Base-by-base conservation (phyloP, 176 grass and related monocot species). In the Carex pumila region DNA sequence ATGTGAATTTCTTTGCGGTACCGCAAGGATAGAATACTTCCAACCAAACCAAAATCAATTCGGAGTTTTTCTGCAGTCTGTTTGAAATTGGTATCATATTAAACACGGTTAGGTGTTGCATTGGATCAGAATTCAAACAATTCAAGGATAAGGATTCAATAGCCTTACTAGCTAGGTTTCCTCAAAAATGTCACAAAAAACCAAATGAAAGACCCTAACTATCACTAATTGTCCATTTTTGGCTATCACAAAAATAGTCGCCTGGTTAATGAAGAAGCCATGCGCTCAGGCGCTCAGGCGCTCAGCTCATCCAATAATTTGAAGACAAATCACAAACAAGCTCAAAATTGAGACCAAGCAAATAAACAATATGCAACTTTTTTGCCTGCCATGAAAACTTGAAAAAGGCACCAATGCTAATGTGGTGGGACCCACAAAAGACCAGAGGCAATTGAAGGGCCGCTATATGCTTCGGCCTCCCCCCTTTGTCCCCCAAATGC, bases 331-430 rank as follows among this genome's bases (percentile, higher is more conserved):
- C 64, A 49, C 18, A 64, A 82, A 67, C 41, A 21, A 52, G 81
- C 43, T 69, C 7, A n/a, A 55, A 66, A 3, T 83, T 83, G 62
- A 83, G 21, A 62, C 62, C 81, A 66, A 83, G 58, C 61, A 66
- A 83, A 83, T 83, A 52, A 83, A 83, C 62, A 83, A 57, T n/a
- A 18, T 66, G 81, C 12, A 60, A 66, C 43, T 83, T 83, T 67
- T 21, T 69, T 83, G 81, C 61, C 62, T 83, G 81, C 81, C 81
- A 83, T 83, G 61, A 69, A 56, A 83, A 83, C 81, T 69, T 83
- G 61, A 69, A 34, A 83, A 83, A 45, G 13, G 63, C 61, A 52
- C 62, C 62, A 69, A 4, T 68, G 41, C 22, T 18, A 83, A 54
- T 81, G 79, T 81, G 55, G 58, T 62, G 79, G 81, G 22, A 47